Percentiles rank a stretch among this genome's conserved stretches.
phyloP scores from a whole-genome alignment of 257 asterid species.

The Lithospermum erythrorhizon region DNA sequence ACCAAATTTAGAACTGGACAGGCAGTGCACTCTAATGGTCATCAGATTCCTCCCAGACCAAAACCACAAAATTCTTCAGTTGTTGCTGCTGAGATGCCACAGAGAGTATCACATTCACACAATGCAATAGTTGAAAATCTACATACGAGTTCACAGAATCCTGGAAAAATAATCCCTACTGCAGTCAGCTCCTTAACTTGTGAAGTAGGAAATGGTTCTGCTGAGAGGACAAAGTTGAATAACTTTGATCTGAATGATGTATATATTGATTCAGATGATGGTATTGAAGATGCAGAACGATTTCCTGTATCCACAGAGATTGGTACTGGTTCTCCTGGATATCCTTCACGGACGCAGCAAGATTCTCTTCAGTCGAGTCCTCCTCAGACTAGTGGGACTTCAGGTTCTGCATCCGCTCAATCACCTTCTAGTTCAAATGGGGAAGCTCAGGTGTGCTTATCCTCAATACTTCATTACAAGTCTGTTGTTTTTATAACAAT shows the following conservation, averaged over 20 bases:
- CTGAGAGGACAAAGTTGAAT: conserved; percentile 48
- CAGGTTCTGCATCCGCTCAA: conserved; percentile 78
- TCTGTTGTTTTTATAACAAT: background rate
- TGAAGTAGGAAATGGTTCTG: conserved; percentile 34
- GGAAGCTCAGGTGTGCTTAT: conserved; percentile 53
- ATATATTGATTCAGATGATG: conserved; percentile 67
- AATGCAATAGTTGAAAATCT: conserved; percentile 15
- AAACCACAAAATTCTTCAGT: conserved; percentile 21
- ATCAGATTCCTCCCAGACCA: conserved; percentile 32
- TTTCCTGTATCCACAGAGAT: conserved; percentile 32
- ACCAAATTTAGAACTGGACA: conserved; percentile 35
- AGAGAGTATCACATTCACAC: conserved; percentile 15
- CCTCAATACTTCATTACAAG: background rate
- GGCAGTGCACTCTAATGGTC: conserved; percentile 38
- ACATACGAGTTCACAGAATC: conserved; percentile 34
- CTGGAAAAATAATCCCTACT: conserved; percentile 23
- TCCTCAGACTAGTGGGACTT: conserved; percentile 68
- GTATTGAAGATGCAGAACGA: conserved; percentile 45
- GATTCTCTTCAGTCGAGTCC: conserved; percentile 71
- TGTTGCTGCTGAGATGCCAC: conserved; percentile 16
- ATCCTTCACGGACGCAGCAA: conserved; percentile 61
- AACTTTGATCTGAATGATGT: conserved; percentile 62
- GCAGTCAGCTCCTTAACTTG: conserved; percentile 34
- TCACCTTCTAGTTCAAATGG: conserved; percentile 80
- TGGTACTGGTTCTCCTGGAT: conserved; percentile 34